Conservation (phyloP, 1,284 basidiomycete species). For the Ustilago bromivora region DNA sequence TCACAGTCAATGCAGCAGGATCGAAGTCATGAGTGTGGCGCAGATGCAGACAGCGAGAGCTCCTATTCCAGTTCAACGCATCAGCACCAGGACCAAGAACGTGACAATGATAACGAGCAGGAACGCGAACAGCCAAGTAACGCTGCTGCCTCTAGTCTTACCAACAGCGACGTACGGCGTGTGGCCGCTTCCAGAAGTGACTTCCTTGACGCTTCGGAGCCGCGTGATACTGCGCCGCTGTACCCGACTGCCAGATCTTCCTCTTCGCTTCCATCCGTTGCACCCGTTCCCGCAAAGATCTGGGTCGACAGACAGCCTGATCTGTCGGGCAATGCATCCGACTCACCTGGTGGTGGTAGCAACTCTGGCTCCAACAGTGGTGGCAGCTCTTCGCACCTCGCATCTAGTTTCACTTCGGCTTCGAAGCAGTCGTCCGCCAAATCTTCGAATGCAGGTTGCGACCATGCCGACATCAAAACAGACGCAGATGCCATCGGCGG, state of each 20-base stretch:
- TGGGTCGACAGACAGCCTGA: conserved; percentile 51
- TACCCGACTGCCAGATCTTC: conserved; percentile 10
- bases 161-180: conserved; percentile 12
- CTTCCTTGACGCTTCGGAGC: conserved; percentile 43
- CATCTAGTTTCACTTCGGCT: conserved; percentile 42
- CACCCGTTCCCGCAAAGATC: conserved; percentile 22
- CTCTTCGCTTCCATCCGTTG: neutral
- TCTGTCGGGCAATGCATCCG: conserved; percentile 32
- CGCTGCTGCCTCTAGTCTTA: neutral
- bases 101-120: neutral
- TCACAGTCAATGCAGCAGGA: neutral
- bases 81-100: conserved; percentile 21
- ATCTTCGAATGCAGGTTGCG: conserved; percentile 28
- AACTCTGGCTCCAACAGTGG: conserved; percentile 39
- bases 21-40: conserved; percentile 40
- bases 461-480: conserved; percentile 24
- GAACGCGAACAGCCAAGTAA: neutral
- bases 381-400: conserved; percentile 34
- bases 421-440: conserved; percentile 44
- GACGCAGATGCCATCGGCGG: conserved; percentile 22
- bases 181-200: conserved; percentile 42
- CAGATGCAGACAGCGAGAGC: conserved; percentile 52
- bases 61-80: conserved; percentile 32
- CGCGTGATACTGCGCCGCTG: conserved; percentile 28
- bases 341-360: conserved; percentile 42